These are phyloP conservation scores for Spathaspora girioi DNA, from an alignment of 805 yeast genomes.

Conservation along the genomic window DNA sequence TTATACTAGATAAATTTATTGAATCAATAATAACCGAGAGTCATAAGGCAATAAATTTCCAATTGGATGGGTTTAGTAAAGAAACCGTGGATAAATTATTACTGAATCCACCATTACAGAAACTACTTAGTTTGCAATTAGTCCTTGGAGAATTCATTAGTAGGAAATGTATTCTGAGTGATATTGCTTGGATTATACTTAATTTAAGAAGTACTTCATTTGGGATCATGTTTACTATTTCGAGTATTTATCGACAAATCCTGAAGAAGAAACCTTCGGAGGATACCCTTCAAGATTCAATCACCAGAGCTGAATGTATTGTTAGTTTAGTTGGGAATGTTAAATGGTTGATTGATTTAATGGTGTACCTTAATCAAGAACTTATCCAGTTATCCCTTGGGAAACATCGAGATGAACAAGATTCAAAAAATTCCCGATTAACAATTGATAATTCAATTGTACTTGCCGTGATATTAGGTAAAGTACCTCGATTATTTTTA, in stretches of 20 bases:
- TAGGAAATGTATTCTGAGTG: constrained; percentile 32
- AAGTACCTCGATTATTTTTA: constrained; percentile 66
- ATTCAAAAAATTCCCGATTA: constrained; percentile 14
- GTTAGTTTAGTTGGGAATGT: constrained; percentile 68
- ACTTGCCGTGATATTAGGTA: constrained; percentile 58
- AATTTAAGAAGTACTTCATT: constrained; percentile 71
- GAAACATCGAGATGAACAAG: constrained; percentile 14
- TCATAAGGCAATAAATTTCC: constrained; percentile 72
- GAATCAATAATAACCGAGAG: constrained; percentile 55
- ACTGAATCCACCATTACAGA: constrained; percentile 74
- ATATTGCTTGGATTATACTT: constrained; percentile 60
- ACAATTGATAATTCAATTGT: constrained; percentile 40
- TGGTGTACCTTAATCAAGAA: constrained; percentile 72
- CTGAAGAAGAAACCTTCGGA: constrained; percentile 52
- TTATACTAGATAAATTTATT: constrained; percentile 25
- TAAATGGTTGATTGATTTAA: constrained; percentile 81
- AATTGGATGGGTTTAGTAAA: constrained; percentile 57
- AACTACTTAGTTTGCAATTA: constrained; percentile 65
- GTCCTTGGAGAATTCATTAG: constrained; percentile 47
- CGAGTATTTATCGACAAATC: constrained; percentile 63
- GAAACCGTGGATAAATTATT: constrained; percentile 76
- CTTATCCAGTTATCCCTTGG: constrained; percentile 43
- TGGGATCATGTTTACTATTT: constrained; percentile 59
- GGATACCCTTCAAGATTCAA: constrained; percentile 51
- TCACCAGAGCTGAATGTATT: constrained; percentile 59